phyloP scores from a whole-genome alignment of 2,329 filamentous ascomycete species.

The Blumeria hordei region DNA sequence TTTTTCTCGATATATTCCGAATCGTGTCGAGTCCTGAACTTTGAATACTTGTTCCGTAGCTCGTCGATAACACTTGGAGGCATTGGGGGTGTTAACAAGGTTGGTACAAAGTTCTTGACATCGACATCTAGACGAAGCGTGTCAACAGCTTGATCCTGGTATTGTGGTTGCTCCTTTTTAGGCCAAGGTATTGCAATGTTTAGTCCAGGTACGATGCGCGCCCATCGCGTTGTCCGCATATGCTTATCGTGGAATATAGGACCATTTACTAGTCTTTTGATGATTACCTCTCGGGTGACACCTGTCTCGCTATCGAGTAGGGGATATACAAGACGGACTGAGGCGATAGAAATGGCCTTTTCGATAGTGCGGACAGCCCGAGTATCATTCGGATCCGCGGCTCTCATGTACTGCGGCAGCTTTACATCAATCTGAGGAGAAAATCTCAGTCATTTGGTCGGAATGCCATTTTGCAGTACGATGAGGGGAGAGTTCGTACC shows the following conservation, averaged over 20 bases:
- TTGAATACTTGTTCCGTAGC: constrained; percentile 59
- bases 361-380: constrained; percentile 22
- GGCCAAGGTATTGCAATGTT: constrained; percentile 62
- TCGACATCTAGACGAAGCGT: constrained; percentile 58
- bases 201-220: constrained; percentile 42
- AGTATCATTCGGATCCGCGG: constrained; percentile 17
- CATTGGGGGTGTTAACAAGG: constrained; percentile 53
- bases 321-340: constrained; percentile 62
- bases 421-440: constrained; percentile 18
- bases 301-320: constrained; percentile 42
- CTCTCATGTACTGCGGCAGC: constrained; percentile 19
- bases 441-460: constrained; percentile 2
- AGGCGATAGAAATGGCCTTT: constrained; percentile 37
- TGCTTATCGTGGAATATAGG: constrained; percentile 25
- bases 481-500: constrained; percentile 20
- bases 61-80: constrained; percentile 61
- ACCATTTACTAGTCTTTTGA: constrained; percentile 40
- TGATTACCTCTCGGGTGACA: constrained; percentile 45
- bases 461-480: neutral
- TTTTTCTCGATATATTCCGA: constrained; percentile 43
- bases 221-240: constrained; percentile 23
- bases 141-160: constrained; percentile 35
- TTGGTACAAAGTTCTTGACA: constrained; percentile 52
- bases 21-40: constrained; percentile 61
- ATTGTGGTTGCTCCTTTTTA: constrained; percentile 22